Evolutionary conservation across 805 yeast species (phyloP).

Genomic region (Komagataella kurtzmanii): DNA sequence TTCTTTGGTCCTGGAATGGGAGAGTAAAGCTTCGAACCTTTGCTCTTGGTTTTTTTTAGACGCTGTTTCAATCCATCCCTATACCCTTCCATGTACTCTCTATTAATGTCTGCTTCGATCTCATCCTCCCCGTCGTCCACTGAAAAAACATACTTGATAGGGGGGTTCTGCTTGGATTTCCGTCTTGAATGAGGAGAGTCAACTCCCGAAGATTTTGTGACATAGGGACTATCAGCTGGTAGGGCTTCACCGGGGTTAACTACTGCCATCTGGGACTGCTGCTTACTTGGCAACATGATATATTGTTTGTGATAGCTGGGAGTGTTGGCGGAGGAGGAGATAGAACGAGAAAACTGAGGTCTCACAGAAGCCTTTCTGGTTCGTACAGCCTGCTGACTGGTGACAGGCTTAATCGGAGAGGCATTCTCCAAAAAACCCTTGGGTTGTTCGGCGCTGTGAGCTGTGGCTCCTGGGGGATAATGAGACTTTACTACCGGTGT

Average conservation of each 20-base stretch:
- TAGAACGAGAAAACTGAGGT: not conserved
- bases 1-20: constrained; percentile 1
- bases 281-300: not conserved
- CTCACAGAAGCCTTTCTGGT: not conserved
- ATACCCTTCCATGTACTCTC: constrained; percentile 59
- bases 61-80: constrained; percentile 50
- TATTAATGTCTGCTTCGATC: constrained; percentile 41
- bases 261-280: not conserved
- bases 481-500: not conserved
- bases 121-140: constrained; percentile 79
- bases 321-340: not conserved
- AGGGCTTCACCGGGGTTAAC: not conserved
- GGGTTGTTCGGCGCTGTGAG: not conserved
- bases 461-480: not conserved
- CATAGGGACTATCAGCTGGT: not conserved
- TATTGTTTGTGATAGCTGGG: not conserved
- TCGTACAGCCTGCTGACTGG: not conserved
- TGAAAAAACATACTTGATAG: constrained; percentile 36
- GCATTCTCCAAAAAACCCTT: not conserved
- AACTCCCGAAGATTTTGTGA: not conserved
- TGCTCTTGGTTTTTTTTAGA: constrained; percentile 16
- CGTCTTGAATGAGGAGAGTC: not conserved
- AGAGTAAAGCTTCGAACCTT: not conserved
- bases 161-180: constrained; percentile 11
- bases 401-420: not conserved